Evolutionary conservation across 164 flowering plant genomes (phyloP), one percentile per base, ranked within the genome.

Genomic region (Chimonanthus praecox): DNA sequence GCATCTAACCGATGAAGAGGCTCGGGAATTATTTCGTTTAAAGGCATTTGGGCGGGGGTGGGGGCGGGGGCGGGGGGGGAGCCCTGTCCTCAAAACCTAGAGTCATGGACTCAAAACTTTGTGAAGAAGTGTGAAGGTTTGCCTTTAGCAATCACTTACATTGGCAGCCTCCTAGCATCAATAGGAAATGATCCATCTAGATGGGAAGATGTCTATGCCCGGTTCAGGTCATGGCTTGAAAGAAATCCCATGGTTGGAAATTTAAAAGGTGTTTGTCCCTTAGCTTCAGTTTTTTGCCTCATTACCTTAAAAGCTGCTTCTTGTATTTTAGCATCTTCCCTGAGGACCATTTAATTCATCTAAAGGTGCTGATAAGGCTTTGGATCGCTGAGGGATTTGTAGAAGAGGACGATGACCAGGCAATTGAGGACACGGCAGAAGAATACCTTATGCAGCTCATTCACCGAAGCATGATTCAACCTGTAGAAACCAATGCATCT

Each of bases 381-480:
- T 80, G 69, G 78, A 70, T 77, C n/a, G 79, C 82, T 6, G 77
- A 79, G 46, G 83, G 83, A 3, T 77, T 74, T 67, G 68, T 80
- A 49, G 44, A 16, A 4, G 46, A 64, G 5, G 21, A 47, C 8
- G 9, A 15, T 58, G 61, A 51, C 1, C 8, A 45, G 5, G 47
- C 47, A 5, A 46, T 64, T 60, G 75, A 73, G 68, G 70, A 68
- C 7, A 33, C 4, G 2, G 79, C 67, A 2, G 70, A 68, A 5
- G 5, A 51, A 4, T 77, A 73, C 69, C 44, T 77, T 4, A 64
- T 69, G 60, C 73, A 73, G 20, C 65, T 77, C 8, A 47, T 73
- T 15, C 11, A n/a, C 18, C 58, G 75, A 16, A 65, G 45, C 48
- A 44, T 78, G 72, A 64, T 78, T 71, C 77, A 74, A 33, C 61